These are phyloP conservation scores for Arthrobotrys megalospora DNA, from an alignment of 2,329 filamentous ascomycete species.

Conservation along the genomic window DNA sequence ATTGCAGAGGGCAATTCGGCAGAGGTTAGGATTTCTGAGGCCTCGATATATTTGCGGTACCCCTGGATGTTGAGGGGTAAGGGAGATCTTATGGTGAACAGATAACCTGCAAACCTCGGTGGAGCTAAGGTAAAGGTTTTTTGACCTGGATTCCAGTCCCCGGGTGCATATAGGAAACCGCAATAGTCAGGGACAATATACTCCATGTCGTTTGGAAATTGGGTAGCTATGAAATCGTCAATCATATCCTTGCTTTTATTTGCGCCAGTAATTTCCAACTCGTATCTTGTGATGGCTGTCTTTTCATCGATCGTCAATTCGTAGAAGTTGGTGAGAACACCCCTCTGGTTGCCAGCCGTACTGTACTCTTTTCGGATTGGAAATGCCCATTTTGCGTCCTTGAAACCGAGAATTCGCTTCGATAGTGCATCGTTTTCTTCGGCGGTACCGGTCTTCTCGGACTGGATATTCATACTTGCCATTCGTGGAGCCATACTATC, in stretches of 20 bases:
- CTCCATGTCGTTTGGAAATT: neutral
- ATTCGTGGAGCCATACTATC: no score
- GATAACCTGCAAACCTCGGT: neutral
- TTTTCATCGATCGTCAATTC: slow-evolving; percentile 65
- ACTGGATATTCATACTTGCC: no score
- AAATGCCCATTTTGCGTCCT: slow-evolving; percentile 63
- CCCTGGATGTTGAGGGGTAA: slow-evolving; percentile 4
- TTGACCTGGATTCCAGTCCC: slow-evolving; percentile 1
- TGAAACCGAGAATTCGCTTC: neutral
- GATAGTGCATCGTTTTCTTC: slow-evolving; percentile 18
- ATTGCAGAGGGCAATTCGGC: neutral
- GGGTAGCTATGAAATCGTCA: slow-evolving; percentile 22
- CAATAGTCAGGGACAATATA: slow-evolving; percentile 41
- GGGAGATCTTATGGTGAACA: neutral
- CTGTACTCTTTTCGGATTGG: slow-evolving; percentile 67
- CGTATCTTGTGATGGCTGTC: slow-evolving; percentile 73
- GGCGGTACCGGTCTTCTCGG: no score
- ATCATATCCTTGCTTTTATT: slow-evolving; percentile 38
- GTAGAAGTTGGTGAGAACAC: slow-evolving; percentile 69
- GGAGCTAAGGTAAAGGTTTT: neutral
- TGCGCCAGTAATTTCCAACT: neutral
- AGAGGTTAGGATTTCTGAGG: neutral
- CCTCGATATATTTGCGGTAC: slow-evolving; percentile 21
- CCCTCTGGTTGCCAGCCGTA: slow-evolving; percentile 66
- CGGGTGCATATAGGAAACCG: slow-evolving; percentile 24